Evolutionary conservation across 2,329 filamentous ascomycete genomes (phyloP), one percentile per base, ranked within the genome.

Genomic region (Huntiella bhutanensis): DNA sequence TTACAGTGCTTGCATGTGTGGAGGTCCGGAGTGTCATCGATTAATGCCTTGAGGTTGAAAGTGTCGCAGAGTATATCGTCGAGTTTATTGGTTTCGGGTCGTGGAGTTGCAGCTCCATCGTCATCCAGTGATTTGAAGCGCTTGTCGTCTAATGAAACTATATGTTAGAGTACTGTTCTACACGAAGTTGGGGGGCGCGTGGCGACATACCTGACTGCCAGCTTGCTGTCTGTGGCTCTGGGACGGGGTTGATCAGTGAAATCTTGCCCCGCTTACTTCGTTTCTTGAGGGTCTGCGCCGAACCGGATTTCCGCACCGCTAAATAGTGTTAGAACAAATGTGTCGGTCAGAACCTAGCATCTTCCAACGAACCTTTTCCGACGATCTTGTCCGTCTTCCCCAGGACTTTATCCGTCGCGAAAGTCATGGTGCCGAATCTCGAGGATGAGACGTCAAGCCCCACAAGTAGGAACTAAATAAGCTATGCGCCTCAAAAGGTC

Each of bases 1-100:
- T 91, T 94, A 65, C 88, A 98, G 59, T 92, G 85, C 59, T 91
- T 95, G 70, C 88, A 98, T 53, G 81, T 71, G 43, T 91, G 77
- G 7, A 84, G 71, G 52, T 93, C 84, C 8, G 82, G 73, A 48
- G 69, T 70, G 56, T 94, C 87, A 54, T 86, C 79, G 53, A 93
- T 71, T 0, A 86, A 85, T 49, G 80, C 77, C 51, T 85, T 84
- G 41, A 80, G 87, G 3, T 77, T 70, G 60, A 95, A 95, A 4
- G 82, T 82, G 50, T 84, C 77, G 54, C 82, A 74, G 11, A 82
- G 77, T 51, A 69, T 74, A 50, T 86, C 78, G 55, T 92, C 83
- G 44, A 94, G 71, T 45, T 75, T 72, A 55, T 77, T 78, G 13
- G 77, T 69, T 2, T 76, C 64, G 1, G 74, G 71, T 3, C 33